Conservation (phyloP, 2,329 filamentous ascomycete species). For the Talaromyces sp. region DNA sequence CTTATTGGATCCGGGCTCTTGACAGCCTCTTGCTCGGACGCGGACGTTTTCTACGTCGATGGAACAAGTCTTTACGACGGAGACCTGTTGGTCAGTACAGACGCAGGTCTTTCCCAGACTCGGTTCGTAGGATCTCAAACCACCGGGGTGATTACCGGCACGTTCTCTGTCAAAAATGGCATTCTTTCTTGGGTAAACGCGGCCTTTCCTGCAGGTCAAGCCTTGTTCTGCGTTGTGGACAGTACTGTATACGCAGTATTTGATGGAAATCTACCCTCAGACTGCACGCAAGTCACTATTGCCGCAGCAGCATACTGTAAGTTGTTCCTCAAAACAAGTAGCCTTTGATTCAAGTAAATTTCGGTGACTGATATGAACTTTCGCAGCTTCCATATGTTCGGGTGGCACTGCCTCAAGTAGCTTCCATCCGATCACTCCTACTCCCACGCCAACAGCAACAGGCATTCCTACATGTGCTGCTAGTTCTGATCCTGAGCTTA, state of each 20-base stretch:
- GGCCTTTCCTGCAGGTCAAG: neutral
- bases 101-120: neutral
- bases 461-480: neutral
- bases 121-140: neutral
- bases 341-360: neutral
- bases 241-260: neutral
- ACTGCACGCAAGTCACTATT: neutral
- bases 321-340: neutral
- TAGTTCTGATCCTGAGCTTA: neutral
- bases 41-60: neutral
- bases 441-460: neutral
- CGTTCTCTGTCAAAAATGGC: neutral
- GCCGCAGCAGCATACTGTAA: neutral
- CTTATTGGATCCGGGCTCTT: neutral
- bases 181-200: neutral
- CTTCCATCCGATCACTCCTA: neutral
- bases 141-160: neutral
- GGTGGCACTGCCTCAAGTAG: neutral
- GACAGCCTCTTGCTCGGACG: neutral
- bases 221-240: neutral
- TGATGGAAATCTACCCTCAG: neutral
- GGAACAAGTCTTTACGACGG: neutral
- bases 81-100: neutral
- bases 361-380: neutral
- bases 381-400: neutral